Percentiles rank a stretch among this genome's conserved stretches.
phyloP scores from a whole-genome alignment of 257 asterid genomes.

The Salvia miltiorrhiza region DNA sequence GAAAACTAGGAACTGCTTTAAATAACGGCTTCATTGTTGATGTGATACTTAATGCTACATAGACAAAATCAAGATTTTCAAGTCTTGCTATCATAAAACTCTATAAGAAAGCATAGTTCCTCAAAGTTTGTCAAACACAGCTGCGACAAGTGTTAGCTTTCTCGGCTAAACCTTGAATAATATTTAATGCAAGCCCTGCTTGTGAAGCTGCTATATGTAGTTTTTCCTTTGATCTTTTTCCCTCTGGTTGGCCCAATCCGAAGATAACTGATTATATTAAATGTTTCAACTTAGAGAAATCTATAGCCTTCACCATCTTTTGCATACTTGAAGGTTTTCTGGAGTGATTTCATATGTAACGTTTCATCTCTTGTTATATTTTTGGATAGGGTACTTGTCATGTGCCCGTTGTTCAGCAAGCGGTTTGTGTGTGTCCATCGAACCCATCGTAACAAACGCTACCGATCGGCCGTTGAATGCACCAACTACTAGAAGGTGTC shows the following conservation, averaged over 20 bases:
- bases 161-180: neutral
- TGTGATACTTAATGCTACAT: neutral
- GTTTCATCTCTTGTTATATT: neutral
- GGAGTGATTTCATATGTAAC: neutral
- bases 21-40: neutral
- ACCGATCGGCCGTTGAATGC: conserved; percentile 41
- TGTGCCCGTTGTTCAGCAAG: conserved; percentile 86
- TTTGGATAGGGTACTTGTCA: conserved; percentile 71
- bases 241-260: neutral
- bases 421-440: conserved; percentile 69
- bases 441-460: conserved; percentile 48
- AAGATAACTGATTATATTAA: neutral
- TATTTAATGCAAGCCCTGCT: neutral
- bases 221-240: neutral
- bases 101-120: neutral
- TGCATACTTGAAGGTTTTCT: neutral
- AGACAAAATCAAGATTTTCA: neutral
- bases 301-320: neutral
- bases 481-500: conserved; percentile 69
- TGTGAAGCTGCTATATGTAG: neutral
- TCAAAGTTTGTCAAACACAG: neutral
- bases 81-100: neutral
- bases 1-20: neutral
- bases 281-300: neutral
- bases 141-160: neutral